Evolutionary conservation across 805 yeast genomes (phyloP), one percentile per base, ranked within the genome.

Genomic region (Starmerella geochares): DNA sequence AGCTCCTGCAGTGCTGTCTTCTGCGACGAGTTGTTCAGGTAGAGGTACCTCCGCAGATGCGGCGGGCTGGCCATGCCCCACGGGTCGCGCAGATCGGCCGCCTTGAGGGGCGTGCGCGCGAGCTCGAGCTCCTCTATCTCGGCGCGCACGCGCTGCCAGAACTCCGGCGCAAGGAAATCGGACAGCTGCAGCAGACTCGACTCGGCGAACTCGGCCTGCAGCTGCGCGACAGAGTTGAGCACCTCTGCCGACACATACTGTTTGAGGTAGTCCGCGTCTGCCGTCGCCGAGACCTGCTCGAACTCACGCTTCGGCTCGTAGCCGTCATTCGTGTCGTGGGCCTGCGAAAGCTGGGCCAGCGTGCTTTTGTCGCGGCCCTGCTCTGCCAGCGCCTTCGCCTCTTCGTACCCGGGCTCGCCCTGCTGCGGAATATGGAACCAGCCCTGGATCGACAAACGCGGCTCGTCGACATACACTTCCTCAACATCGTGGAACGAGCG

Each of bases 341-440:
- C 76, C 58, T 86, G 90, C 52, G 87, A 67, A 61, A 78, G 90
- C 61, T 83, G 86, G 54, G 61, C 57, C 35, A 87, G 73, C 0
- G 95, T 85, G 38, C 86, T 78, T 59, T 74, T 72, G 0, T 83
- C 81, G 1, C 84, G 79, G 32, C 71, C 77, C 60, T 81, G 90
- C 62, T 86, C 95, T 5, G 94, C 94, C 32, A 77, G 78, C 17
- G 37, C 39, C 17, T 41, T 48, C 19, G 40, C 42, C 24, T 41
- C 50, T 14, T 50, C 52, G 61, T 66, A 90, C 0, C 96, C 97
- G 29, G 76, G 79, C 66, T 92, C 99, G 9, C 95, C 96, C 10
- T 69, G 70, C 64, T 92, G 97, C 3, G 99, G 99, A 47, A 88
- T 85, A 65, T 92, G 99, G 63, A 90, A 94, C 99, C 99, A 94